Conservation (phyloP, 2,329 filamentous ascomycete species). For the Cladosporium velox region DNA sequence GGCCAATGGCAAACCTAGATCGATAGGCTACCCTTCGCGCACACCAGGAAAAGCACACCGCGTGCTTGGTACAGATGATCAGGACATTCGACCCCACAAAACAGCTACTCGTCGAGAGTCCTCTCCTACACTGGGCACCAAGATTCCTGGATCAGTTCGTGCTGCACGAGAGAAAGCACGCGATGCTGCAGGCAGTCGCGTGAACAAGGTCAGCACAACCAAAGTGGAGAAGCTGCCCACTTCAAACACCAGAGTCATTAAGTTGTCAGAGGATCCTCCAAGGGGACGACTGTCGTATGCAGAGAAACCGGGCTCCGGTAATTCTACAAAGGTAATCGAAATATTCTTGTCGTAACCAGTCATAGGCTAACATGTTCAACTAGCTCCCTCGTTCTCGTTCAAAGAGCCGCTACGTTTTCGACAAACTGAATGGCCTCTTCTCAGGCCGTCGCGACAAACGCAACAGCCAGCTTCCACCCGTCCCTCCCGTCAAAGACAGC, state of each 20-base stretch:
- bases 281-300: neutral
- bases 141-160: constrained; percentile 25
- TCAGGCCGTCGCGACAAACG: constrained; percentile 32
- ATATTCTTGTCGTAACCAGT: neutral
- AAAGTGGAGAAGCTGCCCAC: constrained; percentile 14
- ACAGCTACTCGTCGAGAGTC: constrained; percentile 24
- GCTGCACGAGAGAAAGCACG: constrained; percentile 23
- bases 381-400: constrained; percentile 30
- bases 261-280: neutral
- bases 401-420: constrained; percentile 32
- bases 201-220: neutral
- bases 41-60: constrained; percentile 7
- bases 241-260: constrained; percentile 9
- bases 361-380: neutral
- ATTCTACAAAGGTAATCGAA: neutral
- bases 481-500: constrained; percentile 20
- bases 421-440: constrained; percentile 36
- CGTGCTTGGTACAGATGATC: constrained; percentile 13
- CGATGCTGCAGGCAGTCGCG: constrained; percentile 1
- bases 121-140: constrained; percentile 29
- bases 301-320: neutral
- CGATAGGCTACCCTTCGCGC: constrained; percentile 32
- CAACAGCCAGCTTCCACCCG: constrained; percentile 15
- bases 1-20: neutral
- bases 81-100: neutral